These are phyloP conservation scores for Brettanomyces sp. DNA, from an alignment of 805 yeast species.

Conservation along the genomic window DNA sequence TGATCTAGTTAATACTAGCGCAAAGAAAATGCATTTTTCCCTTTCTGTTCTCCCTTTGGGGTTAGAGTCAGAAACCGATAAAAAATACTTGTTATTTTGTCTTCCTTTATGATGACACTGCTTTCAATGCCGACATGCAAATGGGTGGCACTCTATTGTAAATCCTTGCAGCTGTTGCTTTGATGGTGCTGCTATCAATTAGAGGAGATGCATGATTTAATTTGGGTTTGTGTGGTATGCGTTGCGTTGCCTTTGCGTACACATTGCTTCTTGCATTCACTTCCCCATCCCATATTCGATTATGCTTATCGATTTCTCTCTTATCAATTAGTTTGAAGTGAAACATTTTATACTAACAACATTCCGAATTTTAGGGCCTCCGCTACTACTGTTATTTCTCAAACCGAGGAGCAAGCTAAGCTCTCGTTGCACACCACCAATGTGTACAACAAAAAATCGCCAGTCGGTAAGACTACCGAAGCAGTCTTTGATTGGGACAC, in stretches of 20 bases:
- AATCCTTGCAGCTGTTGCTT: not conserved
- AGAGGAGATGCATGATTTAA: not conserved
- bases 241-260: not conserved
- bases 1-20: slow-evolving; percentile 37
- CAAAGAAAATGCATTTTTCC: slow-evolving; percentile 26
- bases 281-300: not conserved
- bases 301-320: not conserved
- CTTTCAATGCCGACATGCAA: too few relatives aligned
- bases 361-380: slow-evolving; percentile 4
- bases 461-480: slow-evolving; percentile 20
- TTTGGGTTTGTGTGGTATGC: not conserved
- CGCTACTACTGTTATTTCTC: slow-evolving; percentile 4
- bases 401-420: slow-evolving; percentile 5
- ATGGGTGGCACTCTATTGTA: not conserved
- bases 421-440: slow-evolving; percentile 16
- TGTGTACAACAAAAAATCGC: slow-evolving; percentile 17
- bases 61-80: not conserved
- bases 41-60: not conserved
- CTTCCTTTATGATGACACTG: too few relatives aligned
- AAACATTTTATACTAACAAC: not conserved
- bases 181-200: not conserved
- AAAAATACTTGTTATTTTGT: too few relatives aligned
- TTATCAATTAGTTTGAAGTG: not conserved
- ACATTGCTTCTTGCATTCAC: too few relatives aligned
- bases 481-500: slow-evolving; percentile 49